Conservation (phyloP, 2,329 filamentous ascomycete species). For the Nigrospora osmanthi region DNA sequence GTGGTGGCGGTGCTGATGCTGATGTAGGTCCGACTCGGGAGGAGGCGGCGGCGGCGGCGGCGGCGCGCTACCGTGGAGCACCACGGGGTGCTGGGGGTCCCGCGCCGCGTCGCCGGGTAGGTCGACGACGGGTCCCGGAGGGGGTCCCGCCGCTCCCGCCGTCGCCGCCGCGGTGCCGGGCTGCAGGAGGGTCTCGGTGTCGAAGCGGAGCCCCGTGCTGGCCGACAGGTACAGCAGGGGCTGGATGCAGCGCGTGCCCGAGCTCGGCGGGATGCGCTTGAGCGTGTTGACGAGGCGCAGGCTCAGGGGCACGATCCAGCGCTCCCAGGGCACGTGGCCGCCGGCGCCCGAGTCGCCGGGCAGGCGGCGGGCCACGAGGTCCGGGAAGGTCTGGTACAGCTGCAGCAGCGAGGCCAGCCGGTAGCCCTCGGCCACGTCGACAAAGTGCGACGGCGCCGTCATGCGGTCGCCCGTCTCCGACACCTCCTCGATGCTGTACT, state of each 20-base stretch:
- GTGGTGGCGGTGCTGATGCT: neutral
- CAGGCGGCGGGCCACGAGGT: constrained; percentile 20
- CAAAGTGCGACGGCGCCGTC: constrained; percentile 21
- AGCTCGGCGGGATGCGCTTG: constrained; percentile 24
- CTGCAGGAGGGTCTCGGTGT: constrained; percentile 7
- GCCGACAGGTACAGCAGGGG: constrained; percentile 28
- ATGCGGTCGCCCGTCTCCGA: constrained; percentile 19
- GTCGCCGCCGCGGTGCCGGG: constrained; percentile 4
- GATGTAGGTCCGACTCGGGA: neutral
- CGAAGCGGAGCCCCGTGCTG: constrained; percentile 22
- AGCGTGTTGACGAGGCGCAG: constrained; percentile 23
- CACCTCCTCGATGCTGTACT: constrained; percentile 8
- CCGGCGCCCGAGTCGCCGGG: constrained; percentile 10
- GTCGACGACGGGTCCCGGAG: constrained; percentile 1
- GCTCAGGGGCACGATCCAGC: constrained; percentile 26
- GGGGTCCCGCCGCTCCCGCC: neutral
- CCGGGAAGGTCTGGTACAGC: constrained; percentile 29
- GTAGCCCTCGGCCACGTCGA: constrained; percentile 27
- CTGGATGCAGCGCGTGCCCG: constrained; percentile 27
- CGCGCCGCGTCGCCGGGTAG: neutral
- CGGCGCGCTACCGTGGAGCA: constrained; percentile 1
- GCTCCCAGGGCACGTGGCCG: constrained; percentile 21
- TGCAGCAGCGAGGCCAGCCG: constrained; percentile 27
- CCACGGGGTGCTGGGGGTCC: neutral
- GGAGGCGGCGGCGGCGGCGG: too few species aligned